phyloP scores from a whole-genome alignment of 106 monocot genomes.

The Acorus gramineus region DNA sequence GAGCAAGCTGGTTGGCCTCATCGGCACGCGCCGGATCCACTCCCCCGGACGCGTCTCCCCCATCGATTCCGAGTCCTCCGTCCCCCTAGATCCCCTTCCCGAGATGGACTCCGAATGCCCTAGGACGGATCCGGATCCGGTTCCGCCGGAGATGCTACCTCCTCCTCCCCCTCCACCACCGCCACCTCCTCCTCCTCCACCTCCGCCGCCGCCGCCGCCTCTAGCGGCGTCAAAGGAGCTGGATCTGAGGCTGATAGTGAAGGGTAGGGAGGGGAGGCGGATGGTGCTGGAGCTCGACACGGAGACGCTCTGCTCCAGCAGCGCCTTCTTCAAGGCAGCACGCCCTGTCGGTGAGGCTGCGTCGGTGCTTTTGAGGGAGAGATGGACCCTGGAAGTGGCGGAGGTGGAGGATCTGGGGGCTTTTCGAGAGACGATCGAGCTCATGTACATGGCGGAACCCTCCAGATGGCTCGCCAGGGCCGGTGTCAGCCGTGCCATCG shows the following conservation, averaged over 20 bases:
- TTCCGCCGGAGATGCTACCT: conserved; percentile 10
- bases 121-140: not conserved
- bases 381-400: conserved; percentile 50
- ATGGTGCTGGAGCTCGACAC: conserved; percentile 57
- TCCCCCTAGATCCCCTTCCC: conserved; percentile 15
- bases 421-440: conserved; percentile 72
- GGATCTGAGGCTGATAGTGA: conserved; percentile 63
- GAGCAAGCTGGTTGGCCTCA: conserved; percentile 26
- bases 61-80: conserved; percentile 46
- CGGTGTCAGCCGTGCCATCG: conserved; percentile 58
- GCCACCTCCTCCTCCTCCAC: not conserved
- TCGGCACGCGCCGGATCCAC: conserved; percentile 68
- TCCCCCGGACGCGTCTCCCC: conserved; percentile 91
- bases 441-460: conserved; percentile 55
- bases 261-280: conserved; percentile 43
- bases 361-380: conserved; percentile 11
- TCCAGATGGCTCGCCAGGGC: conserved; percentile 36
- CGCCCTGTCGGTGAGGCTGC: conserved; percentile 14
- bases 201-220: not conserved
- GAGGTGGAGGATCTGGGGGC: conserved; percentile 47
- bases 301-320: conserved; percentile 41
- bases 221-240: not conserved
- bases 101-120: not conserved
- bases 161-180: not conserved
- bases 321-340: conserved; percentile 39